Base-by-base conservation (phyloP, 306 rosid species). In the Cotoneaster glaucophyllus region DNA sequence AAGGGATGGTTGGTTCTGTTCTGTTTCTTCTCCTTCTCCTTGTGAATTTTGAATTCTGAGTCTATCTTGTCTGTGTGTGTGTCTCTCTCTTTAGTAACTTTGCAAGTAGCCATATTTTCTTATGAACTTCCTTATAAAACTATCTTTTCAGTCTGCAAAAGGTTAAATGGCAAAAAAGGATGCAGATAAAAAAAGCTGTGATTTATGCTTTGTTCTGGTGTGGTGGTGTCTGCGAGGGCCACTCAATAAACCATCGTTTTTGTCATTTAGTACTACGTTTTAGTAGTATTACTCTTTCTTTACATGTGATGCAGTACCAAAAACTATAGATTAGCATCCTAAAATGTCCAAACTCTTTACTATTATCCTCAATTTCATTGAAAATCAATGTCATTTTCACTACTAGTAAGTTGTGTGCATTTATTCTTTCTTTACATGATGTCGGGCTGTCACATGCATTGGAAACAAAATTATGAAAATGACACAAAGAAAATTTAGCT, bases 131-230 rank as follows among this genome's bases (percentile, higher is more conserved):
- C 10, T 34, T 65, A 72, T 59, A 19, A 57, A 57, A 24, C 74
- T 26, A 61, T 82, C 72, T 53, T 65, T 28, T 22, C 26, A 56
- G 54, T 26, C 63, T 31, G 65, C 64, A 65, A 68, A 59, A 37
- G 77, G 25, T 50, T 69, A 75, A 44, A 45, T 43, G 2, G 31
- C 4, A 44, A 37, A 28, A 65, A 76, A 39, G 17, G 57, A n/a
- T 63, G 67, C 43, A 37, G 58, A 53, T 81, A 71, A 70, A 76
- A 1, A 48, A 77, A 77, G 57, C 57, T 52, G 68, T 71, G 72
- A 73, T 80, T 50, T 19, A 19, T 69, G 37, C 2, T 14, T 59
- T 74, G 7, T 32, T 32, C 37, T 5, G 37, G 37, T 32, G 41
- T 37, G 48, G 56, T 6, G 67, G 3, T 50, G 54, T 50, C 21